A percentile compares a stretch with the other conserved stretches of the same genome.
These are phyloP conservation scores for Leccinum incarnatum DNA, from an alignment of 768 basidiomycete species.

Conservation along the genomic window DNA sequence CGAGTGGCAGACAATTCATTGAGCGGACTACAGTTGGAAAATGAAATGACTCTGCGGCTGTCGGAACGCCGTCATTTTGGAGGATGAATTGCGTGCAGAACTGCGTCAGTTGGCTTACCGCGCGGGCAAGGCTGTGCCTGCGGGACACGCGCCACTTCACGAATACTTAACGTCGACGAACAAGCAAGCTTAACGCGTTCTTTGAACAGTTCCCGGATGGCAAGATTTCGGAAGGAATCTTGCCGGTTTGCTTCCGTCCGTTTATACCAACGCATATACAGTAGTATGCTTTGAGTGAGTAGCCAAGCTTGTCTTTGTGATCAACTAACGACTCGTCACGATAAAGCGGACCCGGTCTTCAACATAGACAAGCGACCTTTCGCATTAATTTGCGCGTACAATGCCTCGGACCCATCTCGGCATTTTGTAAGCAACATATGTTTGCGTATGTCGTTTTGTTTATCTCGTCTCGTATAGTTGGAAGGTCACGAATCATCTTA, in stretches of 20 bases:
- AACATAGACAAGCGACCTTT: constrained; percentile 93
- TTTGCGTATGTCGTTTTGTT: constrained; percentile 4
- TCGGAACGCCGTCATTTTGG: too few relatives aligned
- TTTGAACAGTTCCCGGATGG: constrained; percentile 81
- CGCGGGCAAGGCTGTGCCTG: too few relatives aligned
- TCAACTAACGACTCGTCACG: constrained; percentile 4
- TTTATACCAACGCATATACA: constrained; percentile 76
- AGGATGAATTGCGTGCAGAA: too few relatives aligned
- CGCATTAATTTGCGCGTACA: constrained; percentile 80
- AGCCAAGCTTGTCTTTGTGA: neutral
- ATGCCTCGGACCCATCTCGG: constrained; percentile 73
- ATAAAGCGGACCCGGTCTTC: constrained; percentile 68
- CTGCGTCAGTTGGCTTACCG: too few relatives aligned
- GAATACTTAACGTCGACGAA: constrained; percentile 64
- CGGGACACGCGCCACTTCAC: constrained; percentile 44
- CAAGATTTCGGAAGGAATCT: constrained; percentile 80
- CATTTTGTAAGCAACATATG: constrained; percentile 60
- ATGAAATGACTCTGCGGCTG: too few relatives aligned
- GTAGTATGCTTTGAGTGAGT: constrained; percentile 81
- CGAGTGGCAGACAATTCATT: too few relatives aligned
- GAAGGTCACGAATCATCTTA: constrained; percentile 92
- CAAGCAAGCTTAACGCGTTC: constrained; percentile 71
- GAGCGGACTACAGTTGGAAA: too few relatives aligned
- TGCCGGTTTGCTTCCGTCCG: constrained; percentile 78
- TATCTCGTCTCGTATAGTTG: constrained; percentile 44